Evolutionary conservation across 2,329 filamentous ascomycete genomes (phyloP), one percentile per base, ranked within the genome.

Genomic region (Penicillium occitanis): DNA sequence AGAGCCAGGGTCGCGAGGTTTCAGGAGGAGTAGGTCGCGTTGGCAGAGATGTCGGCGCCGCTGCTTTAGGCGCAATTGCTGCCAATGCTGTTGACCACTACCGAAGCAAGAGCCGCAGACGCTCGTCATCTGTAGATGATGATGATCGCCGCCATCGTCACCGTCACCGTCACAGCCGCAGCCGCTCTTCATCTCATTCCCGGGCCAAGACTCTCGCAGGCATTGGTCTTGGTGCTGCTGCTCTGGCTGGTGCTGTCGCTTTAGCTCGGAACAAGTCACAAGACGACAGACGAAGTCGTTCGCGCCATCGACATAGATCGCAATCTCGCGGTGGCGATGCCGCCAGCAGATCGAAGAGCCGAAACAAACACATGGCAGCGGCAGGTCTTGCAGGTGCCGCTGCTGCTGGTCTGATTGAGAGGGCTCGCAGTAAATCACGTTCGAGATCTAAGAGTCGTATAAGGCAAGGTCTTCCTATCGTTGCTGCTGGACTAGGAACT

Each of bases 311-410:
- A 37, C 74, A 75, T 22, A 72, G 73, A 33, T 74, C 74, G 51
- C 75, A 75, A 63, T 71, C 75, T 13, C 69, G 74, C 64, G 72
- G 71, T 11, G 74, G 75, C 66, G 72, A 76, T 69, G 75, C 73
- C 51, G 22, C 8, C 14, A 33, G 28, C 17, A 59, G 57, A 46
- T 77, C 76, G 70, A 62, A 61, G 55, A 57, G n/a, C 11, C 82
- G 86, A 66, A 87, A 86, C 68, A 83, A 84, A 61, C 83, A 85
- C 66, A 86, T 87, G 70, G 87, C 86, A 14, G 84, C 87, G 72
- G 87, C 86, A 63, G 87, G 87, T 68, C 78, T 88, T 62, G 87
- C 86, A 25, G 86, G 84, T 69, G 87, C 87, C 66, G 86, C 87
- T 7, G 84, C 86, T 8, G 87, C 86, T 42, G 87, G 86, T n/a